Base-by-base conservation (phyloP, 495 filamentous ascomycete species). In the Aspergillus conjunctus region DNA sequence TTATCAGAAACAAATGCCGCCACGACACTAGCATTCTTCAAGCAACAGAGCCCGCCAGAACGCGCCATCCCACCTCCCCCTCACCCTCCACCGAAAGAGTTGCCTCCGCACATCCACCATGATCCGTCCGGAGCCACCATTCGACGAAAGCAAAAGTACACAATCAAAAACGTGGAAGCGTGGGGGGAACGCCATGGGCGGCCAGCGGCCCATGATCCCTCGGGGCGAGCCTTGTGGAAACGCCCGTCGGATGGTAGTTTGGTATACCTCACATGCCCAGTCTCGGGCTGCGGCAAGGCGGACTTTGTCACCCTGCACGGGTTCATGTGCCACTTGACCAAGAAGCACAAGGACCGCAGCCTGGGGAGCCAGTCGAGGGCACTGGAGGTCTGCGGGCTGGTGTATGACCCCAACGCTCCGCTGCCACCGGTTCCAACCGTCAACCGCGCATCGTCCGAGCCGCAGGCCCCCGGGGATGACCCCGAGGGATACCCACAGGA, bases 11-110 rank as follows among this genome's bases (percentile, higher is more conserved):
- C 77, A 51, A 80, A 75, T 60, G 77, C 77, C 22, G 77, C 77
- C n/a, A 80, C 77, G 8, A 80, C 77, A n/a, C 63, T 80, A 48
- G 77, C 77, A n/a, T 80, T 79, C 52, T 78, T 80, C 68, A 79
- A 80, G 58, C 77, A 80, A 58, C 77, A 80, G 56, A 76, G 67
- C n/a, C 76, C 77, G 7, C 76, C 74, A n/a, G 77, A 80, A 56
- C 77, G 75, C 46, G 71, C 66, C 33, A 70, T 73, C 45, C 71
- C 73, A 17, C 68, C 67, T 5, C 61, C 61, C 18, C 68, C 59
- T 51, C 66, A 69, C 54, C 66, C 55, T 4, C 65, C 65, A 22
- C 62, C n/a, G n/a, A n/a, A n/a, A n/a, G n/a, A n/a, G n/a, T n/a
- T n/a, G n/a, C n/a, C 60, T 50, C 71, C 67, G 37, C 73, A 74